Evolutionary conservation across 1,139 yeast genomes (phyloP), one percentile per base, ranked within the genome.

Genomic region (Kodamaea sp.): DNA sequence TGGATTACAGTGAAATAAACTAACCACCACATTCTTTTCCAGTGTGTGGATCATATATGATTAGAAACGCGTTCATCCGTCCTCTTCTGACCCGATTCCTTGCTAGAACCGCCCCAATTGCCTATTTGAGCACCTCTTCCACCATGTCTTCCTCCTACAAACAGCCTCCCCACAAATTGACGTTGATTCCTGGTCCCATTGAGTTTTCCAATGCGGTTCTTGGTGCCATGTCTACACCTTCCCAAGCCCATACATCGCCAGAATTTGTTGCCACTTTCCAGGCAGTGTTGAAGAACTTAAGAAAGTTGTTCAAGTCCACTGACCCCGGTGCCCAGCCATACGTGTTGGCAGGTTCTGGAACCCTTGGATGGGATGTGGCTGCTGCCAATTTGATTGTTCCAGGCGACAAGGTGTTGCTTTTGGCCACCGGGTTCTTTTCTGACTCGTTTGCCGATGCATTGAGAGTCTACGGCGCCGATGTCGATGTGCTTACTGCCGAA

Each of bases 141-240:
- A 45, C 38, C 22, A 61, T 60, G 66, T 51, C 65, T 22, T 51
- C 47, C 34, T 60, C 63, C 23, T 69, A 60, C 51, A 65, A 68
- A 41, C 78, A 73, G 55, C 63, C 71, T 21, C 65, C 59, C 32
- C 81, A 76, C 53, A 73, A 73, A 48, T 66, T 78, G 59, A 73
- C 89, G 48, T 68, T 89, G 70, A 86, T 89, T 49, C 97, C 97
- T 25, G 97, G 97, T 31, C 97, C 97, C 41, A 85, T 90, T 57
- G 94, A 86, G 61, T 82, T 90, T 61, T 82, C 90, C 33, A 88
- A 85, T 48, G 77, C 71, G 41, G 97, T 90, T 32, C 76, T 86
- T 48, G 68, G 70, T 30, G 95, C 96, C 36, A 83, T 86, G 85
- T 69, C 89, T 27, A 83, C 87, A 28, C 94, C 92, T 21, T 82